Base-by-base conservation (phyloP, 805 yeast genomes). In the Saturnispora gosingensis region DNA sequence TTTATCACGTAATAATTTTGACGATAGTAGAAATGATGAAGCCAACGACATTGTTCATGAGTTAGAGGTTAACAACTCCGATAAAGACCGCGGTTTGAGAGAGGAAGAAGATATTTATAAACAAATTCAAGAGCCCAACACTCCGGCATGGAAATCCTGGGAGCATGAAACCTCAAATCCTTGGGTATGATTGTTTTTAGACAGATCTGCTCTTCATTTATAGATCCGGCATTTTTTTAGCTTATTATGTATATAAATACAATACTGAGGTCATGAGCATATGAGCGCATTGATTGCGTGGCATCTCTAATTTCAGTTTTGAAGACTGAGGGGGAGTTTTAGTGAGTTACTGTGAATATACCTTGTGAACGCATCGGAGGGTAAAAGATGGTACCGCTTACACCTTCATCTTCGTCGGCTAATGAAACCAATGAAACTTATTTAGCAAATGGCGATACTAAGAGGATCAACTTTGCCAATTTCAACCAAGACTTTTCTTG, bases 401-500 rank as follows among this genome's bases (percentile, higher is more conserved):
- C 45, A 24, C 50, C 50, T 8, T 38, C 43, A 15, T n/a, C 24
- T 5, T 38, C 44, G 3, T 32, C 28, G n/a, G 11, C 5, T 3
- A 34, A 38, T 15, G 28, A 22, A 10, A 8, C 30, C 18, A 40
- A 24, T 45, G 38, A 32, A 30, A 30, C 47, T n/a, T 20, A 18
- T 2, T 11, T 30, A 15, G 18, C 38, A 13, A 30, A 30, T 30
- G 47, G 25, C 7, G 47, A 32, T 11, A 28, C 46, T 32, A 45
- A 34, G 36, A 28, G 47, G 16, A 45, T 56, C 16, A 56, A 56
- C 61, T 83, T 77, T 60, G 75, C 74, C 27, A 72, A 74, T 47
- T 89, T 90, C 76, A 91, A 93, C 69, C 99, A 91, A 73, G 97
- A 91, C 68, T 83, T 83, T 54, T 76, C 75, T 63, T 88, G 97